Base-by-base conservation (phyloP, 1,284 basidiomycete genomes). In the Papiliotrema terrestris region DNA sequence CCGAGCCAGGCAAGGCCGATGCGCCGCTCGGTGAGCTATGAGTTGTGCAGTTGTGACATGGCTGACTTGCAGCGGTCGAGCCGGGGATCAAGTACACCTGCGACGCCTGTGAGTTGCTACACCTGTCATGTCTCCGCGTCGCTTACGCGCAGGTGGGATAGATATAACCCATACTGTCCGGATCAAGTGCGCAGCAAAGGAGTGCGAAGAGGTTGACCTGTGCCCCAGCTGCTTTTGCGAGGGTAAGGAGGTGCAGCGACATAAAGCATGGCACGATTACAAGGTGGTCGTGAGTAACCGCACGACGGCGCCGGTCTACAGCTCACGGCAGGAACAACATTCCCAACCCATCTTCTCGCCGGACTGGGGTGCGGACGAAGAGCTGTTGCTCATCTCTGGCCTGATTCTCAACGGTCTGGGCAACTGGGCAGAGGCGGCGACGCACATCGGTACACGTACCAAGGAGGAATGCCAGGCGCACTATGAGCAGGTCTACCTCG, bases 361-460 rank as follows among this genome's bases (percentile, higher is more conserved):
- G 58, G 92, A 96, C 71, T 98, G 95, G 95, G 95, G 94, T 36
- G 96, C 94, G 9, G 95, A 98, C 77, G 95, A 98, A 87, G 96
- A 98, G 74, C 80, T 98, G 1, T 80, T 97, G 11, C 81, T 98
- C 35, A 82, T 98, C 50, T 92, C 96, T 56, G 96, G 93, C 11
- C 86, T 94, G 53, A 84, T 90, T 32, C 82, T 85, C 36, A 90
- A 93, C 68, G 95, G 95, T 1, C 77, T 98, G 22, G 96, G 96
- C 14, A 98, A 98, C 75, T 98, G 95, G 95, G 86, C 89, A 70
- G 94, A 95, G 69, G 91, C 96, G 49, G 89, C 94, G 1, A 93
- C 96, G 67, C 91, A 98, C 60, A 86, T 98, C 51, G 95, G 96
- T 6, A 96, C 93, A 5, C 83, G 94, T 52, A 90, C 91, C 8